Base-by-base conservation (phyloP, 2,329 filamentous ascomycete genomes). In the Aspergillus fumigatiaffinis region DNA sequence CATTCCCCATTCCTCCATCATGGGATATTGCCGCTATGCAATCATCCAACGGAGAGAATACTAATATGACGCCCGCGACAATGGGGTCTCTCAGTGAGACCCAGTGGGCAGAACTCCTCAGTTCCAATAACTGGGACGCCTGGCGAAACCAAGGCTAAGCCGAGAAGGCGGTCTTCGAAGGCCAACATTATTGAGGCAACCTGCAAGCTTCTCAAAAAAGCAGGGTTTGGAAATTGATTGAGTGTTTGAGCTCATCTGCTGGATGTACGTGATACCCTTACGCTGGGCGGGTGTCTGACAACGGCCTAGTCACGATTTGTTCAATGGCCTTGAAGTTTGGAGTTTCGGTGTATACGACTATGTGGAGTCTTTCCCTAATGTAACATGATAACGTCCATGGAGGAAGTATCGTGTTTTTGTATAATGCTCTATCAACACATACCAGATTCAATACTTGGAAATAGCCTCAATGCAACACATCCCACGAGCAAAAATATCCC, bases 51-150 rank as follows among this genome's bases (percentile, higher is more conserved):
- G 21, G 57, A 14, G 60, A 49, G 17, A 61, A 61, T 51, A 47
- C 60, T 20, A 64, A 67, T 38, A 62, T 67, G 25, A 59, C 60
- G 12, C 50, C 57, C 28, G 48, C 61, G 1, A 63, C 64, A 17
- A 57, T 73, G 50, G 69, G 69, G 29, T 55, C 64, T 14, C 61
- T 73, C 7, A 70, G 58, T 26, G 72, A 73, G 20, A 66, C 67
- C 3, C 72, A 75, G 42, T 77, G 74, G 71, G 68, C 69, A 3
- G 67, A 73, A 26, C 65, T 74, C 1, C 53, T 73, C 38, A 53
- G 52, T 6, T 57, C 59, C 14, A 55, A 47, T 1, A 59, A 53
- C 12, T 66, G 64, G 64, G 62, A 62, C 49, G 51, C 60, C 3
- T 66, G 60, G 58, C 56, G 56, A 48, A 49, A 28, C n/a, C 28